A percentile compares a stretch with the other conserved stretches of the same genome.
These are phyloP conservation scores for Termitomyces sp. DNA, from an alignment of 768 basidiomycete genomes.

Conservation along the genomic window DNA sequence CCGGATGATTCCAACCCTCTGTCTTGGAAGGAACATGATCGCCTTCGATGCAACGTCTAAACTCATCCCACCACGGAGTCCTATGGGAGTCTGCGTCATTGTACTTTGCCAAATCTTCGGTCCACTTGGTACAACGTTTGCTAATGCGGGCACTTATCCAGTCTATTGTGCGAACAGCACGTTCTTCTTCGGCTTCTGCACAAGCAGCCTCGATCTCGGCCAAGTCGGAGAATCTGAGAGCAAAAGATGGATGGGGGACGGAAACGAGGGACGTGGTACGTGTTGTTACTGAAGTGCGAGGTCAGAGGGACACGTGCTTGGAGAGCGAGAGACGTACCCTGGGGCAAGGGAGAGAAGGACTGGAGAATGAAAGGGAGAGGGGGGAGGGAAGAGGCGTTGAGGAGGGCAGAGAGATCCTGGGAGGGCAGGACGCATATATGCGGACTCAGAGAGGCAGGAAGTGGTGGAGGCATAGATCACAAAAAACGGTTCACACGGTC, in stretches of 20 bases:
- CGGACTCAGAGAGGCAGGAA: slow-evolving; percentile 76
- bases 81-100: slow-evolving; percentile 33
- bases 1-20: slow-evolving; percentile 87
- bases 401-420: slow-evolving; percentile 58
- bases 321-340: slow-evolving; percentile 43
- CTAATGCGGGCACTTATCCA: slow-evolving; percentile 77
- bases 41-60: slow-evolving; percentile 69
- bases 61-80: slow-evolving; percentile 88
- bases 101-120: slow-evolving; percentile 53
- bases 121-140: slow-evolving; percentile 61
- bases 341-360: slow-evolving; percentile 78
- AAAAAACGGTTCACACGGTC: slow-evolving; percentile 5
- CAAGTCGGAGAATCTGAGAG: slow-evolving; percentile 75
- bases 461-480: slow-evolving; percentile 34
- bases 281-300: slow-evolving; percentile 53
- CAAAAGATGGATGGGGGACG: slow-evolving; percentile 66
- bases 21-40: slow-evolving; percentile 64
- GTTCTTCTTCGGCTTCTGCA: slow-evolving; percentile 72
- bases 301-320: background rate
- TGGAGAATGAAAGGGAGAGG: slow-evolving; percentile 70
- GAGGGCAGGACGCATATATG: slow-evolving; percentile 74
- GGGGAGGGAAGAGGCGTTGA: slow-evolving; percentile 56
- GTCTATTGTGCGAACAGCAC: slow-evolving; percentile 76
- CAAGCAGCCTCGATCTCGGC: slow-evolving; percentile 66
- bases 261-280: slow-evolving; percentile 69